Conservation (phyloP, 305 asterid genomes). For the Ilex paraguariensis region DNA sequence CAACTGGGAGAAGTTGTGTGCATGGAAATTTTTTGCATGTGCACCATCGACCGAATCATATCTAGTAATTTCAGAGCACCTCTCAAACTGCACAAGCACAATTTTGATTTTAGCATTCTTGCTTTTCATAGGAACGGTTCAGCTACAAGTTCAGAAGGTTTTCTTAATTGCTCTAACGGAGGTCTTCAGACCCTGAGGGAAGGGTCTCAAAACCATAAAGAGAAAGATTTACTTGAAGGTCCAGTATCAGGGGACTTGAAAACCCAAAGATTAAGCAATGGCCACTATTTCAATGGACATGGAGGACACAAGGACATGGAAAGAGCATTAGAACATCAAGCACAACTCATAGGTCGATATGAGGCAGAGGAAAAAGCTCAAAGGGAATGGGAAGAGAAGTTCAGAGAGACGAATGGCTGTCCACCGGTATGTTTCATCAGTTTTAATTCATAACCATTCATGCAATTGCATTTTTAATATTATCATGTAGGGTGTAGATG, state of each 20-base stretch:
- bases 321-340: constrained; percentile 65
- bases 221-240: constrained; percentile 25
- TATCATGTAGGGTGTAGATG: no score
- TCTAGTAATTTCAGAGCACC: no score
- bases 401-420: constrained; percentile 55
- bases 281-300: constrained; percentile 21
- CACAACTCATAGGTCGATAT: constrained; percentile 43
- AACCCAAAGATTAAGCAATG: constrained; percentile 27
- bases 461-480: not conserved
- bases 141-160: constrained; percentile 29
- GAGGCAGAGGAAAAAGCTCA: constrained; percentile 81
- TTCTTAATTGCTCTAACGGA: constrained; percentile 33
- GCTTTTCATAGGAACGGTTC: constrained; percentile 19
- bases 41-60: no score
- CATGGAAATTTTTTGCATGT: not conserved
- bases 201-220: constrained; percentile 30
- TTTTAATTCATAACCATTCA: constrained; percentile 7
- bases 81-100: not conserved
- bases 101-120: constrained; percentile 7
- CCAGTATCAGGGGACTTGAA: constrained; percentile 17
- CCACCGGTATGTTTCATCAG: constrained; percentile 43
- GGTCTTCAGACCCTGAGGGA: constrained; percentile 30
- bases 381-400: constrained; percentile 88
- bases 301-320: constrained; percentile 45
- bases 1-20: not conserved